Evolutionary conservation across 192 early-diverging fungal species (phyloP).

Genomic region (Linnemannia zychae): DNA sequence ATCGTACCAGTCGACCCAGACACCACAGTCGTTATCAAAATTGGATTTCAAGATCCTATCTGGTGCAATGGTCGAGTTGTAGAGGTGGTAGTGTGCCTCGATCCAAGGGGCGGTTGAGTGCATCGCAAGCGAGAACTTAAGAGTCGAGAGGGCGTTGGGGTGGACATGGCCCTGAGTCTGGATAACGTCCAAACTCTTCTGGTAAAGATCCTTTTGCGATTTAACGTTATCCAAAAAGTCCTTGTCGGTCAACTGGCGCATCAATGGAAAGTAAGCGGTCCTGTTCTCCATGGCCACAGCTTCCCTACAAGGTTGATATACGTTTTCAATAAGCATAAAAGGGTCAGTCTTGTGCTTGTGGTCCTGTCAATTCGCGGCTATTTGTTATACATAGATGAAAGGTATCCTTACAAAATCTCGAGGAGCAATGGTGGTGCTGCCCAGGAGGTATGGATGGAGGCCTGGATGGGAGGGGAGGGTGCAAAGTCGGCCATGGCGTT

Average conservation of each 20-base stretch:
- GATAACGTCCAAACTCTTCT: slow-evolving; percentile 64
- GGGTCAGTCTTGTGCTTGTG: neutral
- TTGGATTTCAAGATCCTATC: slow-evolving; percentile 38
- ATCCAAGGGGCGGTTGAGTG: slow-evolving; percentile 84
- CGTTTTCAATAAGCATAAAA: neutral
- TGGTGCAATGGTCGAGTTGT: slow-evolving; percentile 77
- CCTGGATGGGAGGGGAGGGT: slow-evolving; percentile 64
- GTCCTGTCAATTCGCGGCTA: neutral
- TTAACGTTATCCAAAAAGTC: slow-evolving; percentile 37
- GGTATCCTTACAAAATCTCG: slow-evolving; percentile 81
- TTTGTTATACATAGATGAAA: neutral
- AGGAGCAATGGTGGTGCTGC: slow-evolving; percentile 76
- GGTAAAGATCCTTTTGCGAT: slow-evolving; percentile 64
- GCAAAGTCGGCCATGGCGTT: slow-evolving; percentile 21
- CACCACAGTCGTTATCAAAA: slow-evolving; percentile 66
- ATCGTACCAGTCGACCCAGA: slow-evolving; percentile 80
- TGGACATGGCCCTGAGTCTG: slow-evolving; percentile 54
- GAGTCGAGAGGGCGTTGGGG: slow-evolving; percentile 66
- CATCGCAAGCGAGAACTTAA: slow-evolving; percentile 77
- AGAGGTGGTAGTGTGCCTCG: slow-evolving; percentile 86
- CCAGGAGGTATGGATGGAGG: slow-evolving; percentile 69
- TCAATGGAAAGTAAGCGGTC: slow-evolving; percentile 72
- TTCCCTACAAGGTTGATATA: slow-evolving; percentile 65
- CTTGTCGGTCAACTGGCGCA: slow-evolving; percentile 65
- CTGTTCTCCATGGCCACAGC: slow-evolving; percentile 74